A percentile compares a stretch with the other conserved stretches of the same genome.
Evolutionary conservation across 2,329 filamentous ascomycete species (phyloP).

Genomic region (Tolypocladium ovalisporum): DNA sequence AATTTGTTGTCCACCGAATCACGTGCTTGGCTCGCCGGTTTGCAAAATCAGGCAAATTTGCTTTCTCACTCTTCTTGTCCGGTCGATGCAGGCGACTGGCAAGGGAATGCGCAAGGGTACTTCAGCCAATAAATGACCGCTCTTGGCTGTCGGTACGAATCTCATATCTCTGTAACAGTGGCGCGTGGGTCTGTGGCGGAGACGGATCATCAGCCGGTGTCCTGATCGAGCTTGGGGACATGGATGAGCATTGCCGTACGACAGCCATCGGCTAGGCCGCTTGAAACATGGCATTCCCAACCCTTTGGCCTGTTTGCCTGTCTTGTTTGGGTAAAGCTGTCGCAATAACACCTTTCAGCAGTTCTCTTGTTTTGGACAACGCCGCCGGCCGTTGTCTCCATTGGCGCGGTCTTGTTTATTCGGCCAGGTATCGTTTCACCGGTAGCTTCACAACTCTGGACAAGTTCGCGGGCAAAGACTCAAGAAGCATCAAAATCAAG

Average conservation of each 20-base stretch:
- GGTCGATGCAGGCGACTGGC: not conserved
- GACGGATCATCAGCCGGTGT: not conserved
- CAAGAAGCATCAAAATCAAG: not conserved
- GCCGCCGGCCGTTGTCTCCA: not conserved
- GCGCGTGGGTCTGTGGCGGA: slow-evolving; percentile 1
- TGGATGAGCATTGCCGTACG: not conserved
- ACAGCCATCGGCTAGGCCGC: not conserved
- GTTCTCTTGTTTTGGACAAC: not conserved
- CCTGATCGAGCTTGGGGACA: not conserved
- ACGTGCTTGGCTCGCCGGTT: not conserved
- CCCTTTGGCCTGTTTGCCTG: not conserved
- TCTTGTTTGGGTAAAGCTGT: not conserved
- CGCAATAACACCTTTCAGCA: not conserved
- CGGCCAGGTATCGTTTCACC: not conserved
- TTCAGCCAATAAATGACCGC: not conserved
- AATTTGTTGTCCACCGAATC: not conserved
- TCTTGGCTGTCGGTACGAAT: not conserved
- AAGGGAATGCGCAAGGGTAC: not conserved
- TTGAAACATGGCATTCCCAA: not conserved
- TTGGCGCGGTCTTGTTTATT: not conserved
- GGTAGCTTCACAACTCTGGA: not conserved
- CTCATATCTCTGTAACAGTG: slow-evolving; percentile 1
- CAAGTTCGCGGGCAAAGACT: not conserved
- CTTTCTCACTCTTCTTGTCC: not conserved
- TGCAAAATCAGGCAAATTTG: not conserved